Conservation (phyloP, 495 filamentous ascomycete genomes). For the Podospora sp. region DNA sequence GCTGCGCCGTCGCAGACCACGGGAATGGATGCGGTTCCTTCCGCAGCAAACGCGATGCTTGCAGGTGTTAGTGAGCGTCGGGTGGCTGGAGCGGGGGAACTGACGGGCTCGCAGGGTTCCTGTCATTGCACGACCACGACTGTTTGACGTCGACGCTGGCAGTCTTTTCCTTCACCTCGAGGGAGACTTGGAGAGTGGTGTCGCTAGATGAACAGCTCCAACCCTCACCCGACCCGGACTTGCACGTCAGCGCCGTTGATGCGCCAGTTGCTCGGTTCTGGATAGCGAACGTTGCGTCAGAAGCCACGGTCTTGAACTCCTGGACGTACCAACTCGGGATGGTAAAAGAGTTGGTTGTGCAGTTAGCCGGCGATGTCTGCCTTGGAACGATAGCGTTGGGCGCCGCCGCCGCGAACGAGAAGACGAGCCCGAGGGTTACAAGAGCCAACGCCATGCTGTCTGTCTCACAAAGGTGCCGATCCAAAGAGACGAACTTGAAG, state of each 20-base stretch:
- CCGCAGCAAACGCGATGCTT: slow-evolving; percentile 23
- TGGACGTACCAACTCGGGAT: slow-evolving; percentile 29
- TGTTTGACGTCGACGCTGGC: slow-evolving; percentile 19
- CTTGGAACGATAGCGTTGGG: neutral
- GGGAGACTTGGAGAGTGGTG: slow-evolving; percentile 5
- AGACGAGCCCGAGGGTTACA: neutral
- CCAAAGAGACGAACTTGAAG: neutral
- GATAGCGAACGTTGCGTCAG: slow-evolving; percentile 27
- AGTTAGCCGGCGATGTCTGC: slow-evolving; percentile 8
- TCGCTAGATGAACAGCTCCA: slow-evolving; percentile 11
- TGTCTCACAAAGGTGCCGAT: neutral
- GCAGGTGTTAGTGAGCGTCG: neutral
- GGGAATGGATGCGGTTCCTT: slow-evolving; percentile 19
- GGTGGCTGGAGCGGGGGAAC: neutral
- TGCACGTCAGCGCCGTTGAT: slow-evolving; percentile 19
- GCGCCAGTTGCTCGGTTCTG: slow-evolving; percentile 36
- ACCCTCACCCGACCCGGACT: slow-evolving; percentile 1
- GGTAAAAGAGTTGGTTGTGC: slow-evolving; percentile 28
- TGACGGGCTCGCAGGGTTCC: slow-evolving; percentile 16
- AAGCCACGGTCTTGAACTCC: slow-evolving; percentile 6
- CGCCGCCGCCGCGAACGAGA: neutral
- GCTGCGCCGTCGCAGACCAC: slow-evolving; percentile 8
- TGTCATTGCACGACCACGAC: slow-evolving; percentile 28
- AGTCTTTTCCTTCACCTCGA: slow-evolving; percentile 5
- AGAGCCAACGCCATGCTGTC: neutral